Base-by-base conservation (phyloP, 257 asterid species). In the Prunella vulgaris region DNA sequence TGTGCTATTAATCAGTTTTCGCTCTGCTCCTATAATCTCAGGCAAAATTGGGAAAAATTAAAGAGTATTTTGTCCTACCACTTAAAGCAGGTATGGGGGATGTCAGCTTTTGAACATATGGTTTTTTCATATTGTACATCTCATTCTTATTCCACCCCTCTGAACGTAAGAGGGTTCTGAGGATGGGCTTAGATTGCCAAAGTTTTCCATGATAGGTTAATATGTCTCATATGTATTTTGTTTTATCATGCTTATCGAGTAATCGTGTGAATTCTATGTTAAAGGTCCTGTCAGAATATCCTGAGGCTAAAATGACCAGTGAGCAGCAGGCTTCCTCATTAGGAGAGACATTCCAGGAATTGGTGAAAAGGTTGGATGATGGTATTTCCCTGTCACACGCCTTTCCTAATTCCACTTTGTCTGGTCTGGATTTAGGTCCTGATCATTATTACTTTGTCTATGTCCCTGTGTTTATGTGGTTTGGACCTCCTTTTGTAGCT, bases 301-400 rank as follows among this genome's bases (percentile, higher is more conserved):
- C 97, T 27, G 97, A 93, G 89, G 90, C 95, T 66, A 81, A 85
- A 76, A 81, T 82, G 96, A 79, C 90, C 33, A 74, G 14, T 13
- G 96, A 90, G 68, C 84, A 86, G 82, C 99, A 90, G 76, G 79
- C 74, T 66, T 79, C 95, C 69, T 77, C 86, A 54, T 76, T 90
- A 64, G 96, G 96, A 68, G 99, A 87, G 80, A 80, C 88, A 66
- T 86, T 82, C 70, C 79, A 65, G 71, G 97, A 83, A 70, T 77
- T 93, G 97, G 91, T 74, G 81, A 86, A 83, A 84, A 90, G 96
- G 96, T 88, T 93, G 95, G 95, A 90, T 59, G 83, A 93, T 88
- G 99, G 99, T 90, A 93, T 77, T 85, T 81, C 85, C 87, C 82
- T 14, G 65, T 72, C 84, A 74, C 74, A 59, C 72, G 49, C 60